Percentiles rank a stretch among this genome's conserved stretches.
Conservation (phyloP, 164 flowering plant genomes). For the Annona squamosa region DNA sequence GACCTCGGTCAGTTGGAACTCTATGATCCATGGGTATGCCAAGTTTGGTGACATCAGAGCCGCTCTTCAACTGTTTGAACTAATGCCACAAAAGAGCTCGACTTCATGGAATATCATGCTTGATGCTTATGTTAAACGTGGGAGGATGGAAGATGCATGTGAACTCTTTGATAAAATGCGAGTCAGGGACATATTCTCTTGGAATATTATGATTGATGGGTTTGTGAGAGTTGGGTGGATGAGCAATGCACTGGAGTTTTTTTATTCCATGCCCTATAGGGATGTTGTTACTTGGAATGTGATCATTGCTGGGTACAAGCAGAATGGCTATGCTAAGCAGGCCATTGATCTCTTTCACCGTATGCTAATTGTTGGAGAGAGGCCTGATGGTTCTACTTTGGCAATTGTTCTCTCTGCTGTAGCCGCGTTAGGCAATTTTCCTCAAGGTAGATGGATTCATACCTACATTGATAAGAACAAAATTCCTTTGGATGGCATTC, state of each 20-base stretch:
- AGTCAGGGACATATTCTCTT: slow-evolving; percentile 7
- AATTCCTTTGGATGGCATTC: slow-evolving; percentile 4
- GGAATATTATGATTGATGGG: slow-evolving; percentile 16
- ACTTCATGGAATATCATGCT: slow-evolving; percentile 14
- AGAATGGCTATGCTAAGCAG: slow-evolving; percentile 7
- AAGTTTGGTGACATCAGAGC: slow-evolving; percentile 8
- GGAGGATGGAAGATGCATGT: slow-evolving; percentile 5
- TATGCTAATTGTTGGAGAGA: slow-evolving; percentile 8
- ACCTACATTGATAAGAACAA: slow-evolving; percentile 3
- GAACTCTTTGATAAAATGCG: slow-evolving; percentile 8
- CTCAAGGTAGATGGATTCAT: slow-evolving; percentile 16
- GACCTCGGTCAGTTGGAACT: slow-evolving; percentile 11
- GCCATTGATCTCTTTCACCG: slow-evolving; percentile 8
- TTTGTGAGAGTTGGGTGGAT: slow-evolving; percentile 4
- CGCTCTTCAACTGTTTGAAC: slow-evolving; percentile 6
- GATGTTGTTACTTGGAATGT: slow-evolving; percentile 15
- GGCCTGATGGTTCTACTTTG: slow-evolving; percentile 9
- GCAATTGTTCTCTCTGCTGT: slow-evolving; percentile 10
- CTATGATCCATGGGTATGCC: slow-evolving; percentile 15
- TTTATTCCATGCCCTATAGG: slow-evolving; percentile 9
- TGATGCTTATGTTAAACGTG: slow-evolving; percentile 10
- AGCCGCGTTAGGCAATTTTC: slow-evolving; percentile 11
- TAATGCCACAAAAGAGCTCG: slow-evolving; percentile 8
- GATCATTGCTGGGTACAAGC: slow-evolving; percentile 11
- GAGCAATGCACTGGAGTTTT: slow-evolving; percentile 2